phyloP scores from a whole-genome alignment of 495 filamentous ascomycete genomes.

The Xylaria longipes region DNA sequence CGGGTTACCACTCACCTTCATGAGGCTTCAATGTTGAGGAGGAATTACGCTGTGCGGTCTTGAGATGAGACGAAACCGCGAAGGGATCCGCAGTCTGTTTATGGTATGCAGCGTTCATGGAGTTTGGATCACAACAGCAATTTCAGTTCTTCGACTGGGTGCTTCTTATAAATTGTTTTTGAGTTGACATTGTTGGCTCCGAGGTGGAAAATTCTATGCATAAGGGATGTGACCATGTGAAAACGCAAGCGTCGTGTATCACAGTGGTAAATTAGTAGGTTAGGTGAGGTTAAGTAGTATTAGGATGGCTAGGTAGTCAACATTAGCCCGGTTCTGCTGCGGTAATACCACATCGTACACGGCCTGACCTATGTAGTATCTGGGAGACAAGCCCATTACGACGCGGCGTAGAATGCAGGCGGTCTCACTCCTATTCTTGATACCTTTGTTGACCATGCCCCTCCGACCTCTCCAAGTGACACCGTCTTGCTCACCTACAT shows the following conservation, averaged over 20 bases:
- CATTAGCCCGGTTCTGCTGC: background rate
- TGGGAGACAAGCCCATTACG: background rate
- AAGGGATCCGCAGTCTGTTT: background rate
- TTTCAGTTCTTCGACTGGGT: background rate
- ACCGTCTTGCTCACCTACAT: background rate
- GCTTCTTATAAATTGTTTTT: background rate
- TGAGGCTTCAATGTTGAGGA: background rate
- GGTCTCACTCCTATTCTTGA: background rate
- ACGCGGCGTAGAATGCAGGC: background rate
- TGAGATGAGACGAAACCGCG: background rate
- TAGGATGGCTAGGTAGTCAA: background rate
- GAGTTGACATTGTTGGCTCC: background rate
- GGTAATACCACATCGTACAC: constrained; percentile 19
- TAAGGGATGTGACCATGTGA: background rate
- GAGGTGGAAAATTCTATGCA: background rate
- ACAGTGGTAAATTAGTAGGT: background rate
- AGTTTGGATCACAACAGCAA: background rate
- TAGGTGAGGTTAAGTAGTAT: constrained; percentile 10
- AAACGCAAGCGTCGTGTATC: background rate
- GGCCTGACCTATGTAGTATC: constrained; percentile 13
- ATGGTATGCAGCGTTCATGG: background rate
- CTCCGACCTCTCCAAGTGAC: background rate
- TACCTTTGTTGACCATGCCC: background rate
- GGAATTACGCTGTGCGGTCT: background rate
- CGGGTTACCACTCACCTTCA: background rate